phyloP scores from a whole-genome alignment of 805 yeast species.

The Pichia gijzeniarum region DNA sequence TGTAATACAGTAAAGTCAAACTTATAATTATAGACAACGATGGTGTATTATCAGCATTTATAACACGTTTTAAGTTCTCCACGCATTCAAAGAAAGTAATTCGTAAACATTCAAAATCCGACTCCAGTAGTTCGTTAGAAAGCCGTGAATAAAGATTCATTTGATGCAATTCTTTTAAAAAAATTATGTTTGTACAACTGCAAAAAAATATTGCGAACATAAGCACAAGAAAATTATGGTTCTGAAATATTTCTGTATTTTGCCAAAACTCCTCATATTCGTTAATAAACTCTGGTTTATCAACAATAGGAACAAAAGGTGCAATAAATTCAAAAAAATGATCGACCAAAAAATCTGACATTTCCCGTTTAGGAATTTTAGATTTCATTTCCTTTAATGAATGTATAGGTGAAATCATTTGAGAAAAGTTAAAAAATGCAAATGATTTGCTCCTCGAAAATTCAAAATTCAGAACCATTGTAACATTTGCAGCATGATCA shows the following conservation, averaged over 20 bases:
- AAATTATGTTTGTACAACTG: constrained; percentile 15
- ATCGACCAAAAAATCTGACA: constrained; percentile 13
- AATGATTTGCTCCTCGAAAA: constrained; percentile 8
- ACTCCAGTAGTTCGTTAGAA: background rate
- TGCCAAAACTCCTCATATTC: constrained; percentile 17
- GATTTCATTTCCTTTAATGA: constrained; percentile 7
- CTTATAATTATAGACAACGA: constrained; percentile 18
- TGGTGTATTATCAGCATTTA: constrained; percentile 17
- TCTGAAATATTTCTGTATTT: constrained; percentile 5
- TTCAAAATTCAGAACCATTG: constrained; percentile 12
- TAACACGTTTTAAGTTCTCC: constrained; percentile 16
- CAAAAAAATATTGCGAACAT: constrained; percentile 19
- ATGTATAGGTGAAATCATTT: constrained; percentile 13
- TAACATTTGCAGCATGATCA: constrained; percentile 17
- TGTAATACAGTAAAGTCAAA: constrained; percentile 17
- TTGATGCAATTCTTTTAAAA: background rate
- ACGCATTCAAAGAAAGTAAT: constrained; percentile 15
- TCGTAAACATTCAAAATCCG: constrained; percentile 13
- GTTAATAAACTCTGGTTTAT: constrained; percentile 16
- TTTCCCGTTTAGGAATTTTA: constrained; percentile 12
- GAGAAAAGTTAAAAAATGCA: constrained; percentile 18
- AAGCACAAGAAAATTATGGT: constrained; percentile 14
- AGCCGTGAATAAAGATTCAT: background rate
- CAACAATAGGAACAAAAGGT: constrained; percentile 22
- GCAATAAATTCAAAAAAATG: constrained; percentile 18